Percentiles rank a stretch among this genome's conserved stretches.
Evolutionary conservation across 202 grass and related monocot species (phyloP).

Genomic region (Panicum hallii): DNA sequence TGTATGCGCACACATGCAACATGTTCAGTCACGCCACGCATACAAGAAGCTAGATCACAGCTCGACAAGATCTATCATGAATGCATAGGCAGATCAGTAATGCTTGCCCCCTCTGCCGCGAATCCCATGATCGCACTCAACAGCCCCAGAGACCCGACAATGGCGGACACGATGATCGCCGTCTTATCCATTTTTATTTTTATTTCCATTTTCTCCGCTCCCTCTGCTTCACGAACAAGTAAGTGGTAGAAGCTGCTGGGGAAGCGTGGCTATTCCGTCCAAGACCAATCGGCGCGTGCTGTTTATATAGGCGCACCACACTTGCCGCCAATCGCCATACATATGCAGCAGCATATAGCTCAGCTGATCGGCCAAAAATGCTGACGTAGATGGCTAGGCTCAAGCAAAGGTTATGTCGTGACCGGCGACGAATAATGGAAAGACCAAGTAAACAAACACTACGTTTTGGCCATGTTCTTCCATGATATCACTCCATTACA

Average conservation of each 20-base stretch:
- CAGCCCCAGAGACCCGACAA: slow-evolving; percentile 50
- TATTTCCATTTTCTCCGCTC: neutral
- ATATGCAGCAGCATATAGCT: no score
- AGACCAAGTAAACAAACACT: neutral
- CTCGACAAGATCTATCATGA: neutral
- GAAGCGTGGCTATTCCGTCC: neutral
- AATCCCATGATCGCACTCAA: slow-evolving; percentile 63
- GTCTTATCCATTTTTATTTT: slow-evolving; percentile 51
- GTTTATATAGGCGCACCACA: neutral
- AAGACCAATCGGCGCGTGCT: neutral
- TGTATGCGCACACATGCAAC: no score
- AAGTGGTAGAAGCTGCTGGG: neutral
- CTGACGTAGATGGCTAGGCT: no score
- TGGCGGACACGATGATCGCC: slow-evolving; percentile 41
- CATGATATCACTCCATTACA: neutral
- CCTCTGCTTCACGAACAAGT: neutral
- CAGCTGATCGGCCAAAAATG: neutral
- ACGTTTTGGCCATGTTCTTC: neutral
- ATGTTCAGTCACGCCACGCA: no score
- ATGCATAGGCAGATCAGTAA: slow-evolving; percentile 17
- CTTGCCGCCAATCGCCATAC: no score
- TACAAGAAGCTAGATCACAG: neutral
- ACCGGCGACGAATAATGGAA: neutral
- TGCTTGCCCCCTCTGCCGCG: slow-evolving; percentile 62
- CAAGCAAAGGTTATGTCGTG: neutral